A percentile compares a stretch with the other conserved stretches of the same genome.
Conservation (phyloP, 163 green algal species). For the Chlorella variabilis region DNA sequence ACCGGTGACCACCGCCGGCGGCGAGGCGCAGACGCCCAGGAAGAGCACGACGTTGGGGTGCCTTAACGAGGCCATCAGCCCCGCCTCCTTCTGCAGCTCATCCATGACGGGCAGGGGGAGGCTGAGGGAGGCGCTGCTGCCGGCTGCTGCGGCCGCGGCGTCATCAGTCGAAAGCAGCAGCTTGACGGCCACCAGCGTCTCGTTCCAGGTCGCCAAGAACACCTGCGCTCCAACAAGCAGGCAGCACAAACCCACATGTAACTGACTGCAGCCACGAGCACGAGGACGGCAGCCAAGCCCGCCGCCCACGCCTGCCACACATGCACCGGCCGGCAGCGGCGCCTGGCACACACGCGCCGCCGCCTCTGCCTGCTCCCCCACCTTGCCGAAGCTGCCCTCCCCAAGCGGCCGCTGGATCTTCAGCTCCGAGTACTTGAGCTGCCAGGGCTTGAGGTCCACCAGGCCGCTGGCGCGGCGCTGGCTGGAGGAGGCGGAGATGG, state of each 20-base stretch:
- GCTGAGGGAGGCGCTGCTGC: neutral
- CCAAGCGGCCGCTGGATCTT: constrained; percentile 53
- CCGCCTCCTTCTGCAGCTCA: constrained; percentile 48
- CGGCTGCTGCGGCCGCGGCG: neutral
- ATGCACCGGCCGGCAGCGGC: no score
- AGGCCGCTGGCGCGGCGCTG: constrained; percentile 14
- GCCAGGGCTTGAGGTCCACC: constrained; percentile 46
- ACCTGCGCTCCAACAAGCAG: constrained; percentile 66
- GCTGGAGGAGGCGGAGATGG: neutral
- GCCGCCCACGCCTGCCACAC: no score
- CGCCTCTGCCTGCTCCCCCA: no score
- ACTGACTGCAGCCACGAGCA: no score
- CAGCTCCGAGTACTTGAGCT: constrained; percentile 56
- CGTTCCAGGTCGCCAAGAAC: constrained; percentile 59
- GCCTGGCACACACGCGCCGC: no score
- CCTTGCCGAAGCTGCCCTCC: constrained; percentile 59
- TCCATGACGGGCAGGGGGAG: neutral
- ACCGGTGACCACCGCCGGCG: constrained; percentile 53
- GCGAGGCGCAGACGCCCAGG: constrained; percentile 56
- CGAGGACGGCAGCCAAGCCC: no score
- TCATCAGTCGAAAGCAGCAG: constrained; percentile 30
- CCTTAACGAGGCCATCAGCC: constrained; percentile 59
- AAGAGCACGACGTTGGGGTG: constrained; percentile 68
- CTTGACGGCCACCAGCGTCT: constrained; percentile 65
- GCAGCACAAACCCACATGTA: no score